Evolutionary conservation across 331 rosid genomes (phyloP).

Genomic region (Malus hybrid): DNA sequence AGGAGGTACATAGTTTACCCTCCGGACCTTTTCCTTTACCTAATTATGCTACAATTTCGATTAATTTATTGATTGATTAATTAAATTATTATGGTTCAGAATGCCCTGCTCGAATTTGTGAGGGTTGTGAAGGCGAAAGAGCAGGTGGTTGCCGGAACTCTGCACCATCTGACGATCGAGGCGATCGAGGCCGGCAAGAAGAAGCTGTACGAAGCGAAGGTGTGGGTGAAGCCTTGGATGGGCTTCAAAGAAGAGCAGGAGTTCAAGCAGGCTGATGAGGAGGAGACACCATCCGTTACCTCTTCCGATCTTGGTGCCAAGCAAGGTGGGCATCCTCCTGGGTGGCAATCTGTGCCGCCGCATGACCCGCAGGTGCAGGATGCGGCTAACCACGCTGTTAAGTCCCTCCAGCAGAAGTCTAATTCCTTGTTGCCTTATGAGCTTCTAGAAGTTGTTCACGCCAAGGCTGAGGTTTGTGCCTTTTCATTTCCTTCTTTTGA

Average conservation of each 20-base stretch:
- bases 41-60: not conserved
- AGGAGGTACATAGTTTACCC: constrained; percentile 31
- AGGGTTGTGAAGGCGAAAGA: constrained; percentile 81
- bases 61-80: not conserved
- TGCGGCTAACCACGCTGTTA: constrained; percentile 86
- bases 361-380: constrained; percentile 91
- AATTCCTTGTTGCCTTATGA: constrained; percentile 78
- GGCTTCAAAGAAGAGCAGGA: constrained; percentile 70
- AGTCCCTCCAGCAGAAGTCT: constrained; percentile 81
- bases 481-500: not conserved
- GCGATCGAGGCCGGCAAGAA: constrained; percentile 68
- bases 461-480: constrained; percentile 84
- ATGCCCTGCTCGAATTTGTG: constrained; percentile 62
- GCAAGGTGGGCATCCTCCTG: constrained; percentile 55
- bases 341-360: constrained; percentile 70
- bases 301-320: constrained; percentile 75
- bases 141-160: constrained; percentile 77
- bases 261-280: constrained; percentile 60
- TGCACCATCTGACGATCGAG: constrained; percentile 80
- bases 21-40: no score
- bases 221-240: constrained; percentile 98
- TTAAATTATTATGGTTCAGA: constrained; percentile 27
- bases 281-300: constrained; percentile 35
- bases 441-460: constrained; percentile 76
- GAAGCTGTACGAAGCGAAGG: constrained; percentile 72